phyloP scores from a whole-genome alignment of 1,284 basidiomycete species.

The Marasmius tenuissimus region DNA sequence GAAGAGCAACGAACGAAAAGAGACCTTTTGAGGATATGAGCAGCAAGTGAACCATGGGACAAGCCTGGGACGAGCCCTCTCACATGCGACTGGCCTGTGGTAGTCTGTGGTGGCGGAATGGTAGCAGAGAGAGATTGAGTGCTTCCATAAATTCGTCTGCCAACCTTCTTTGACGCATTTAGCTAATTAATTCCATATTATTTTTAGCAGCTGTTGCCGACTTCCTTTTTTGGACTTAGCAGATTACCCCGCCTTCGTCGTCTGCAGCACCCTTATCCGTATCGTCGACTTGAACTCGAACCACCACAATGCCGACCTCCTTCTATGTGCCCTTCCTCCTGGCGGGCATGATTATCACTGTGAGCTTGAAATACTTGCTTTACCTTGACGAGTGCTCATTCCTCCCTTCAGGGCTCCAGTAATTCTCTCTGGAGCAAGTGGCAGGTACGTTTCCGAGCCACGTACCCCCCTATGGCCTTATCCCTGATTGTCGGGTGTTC shows the following conservation, averaged over 20 bases:
- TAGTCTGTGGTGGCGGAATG: conserved; percentile 8
- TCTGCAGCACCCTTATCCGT: too few species aligned
- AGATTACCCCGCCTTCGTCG: neutral
- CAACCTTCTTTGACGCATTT: neutral
- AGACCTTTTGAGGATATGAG: conserved; percentile 53
- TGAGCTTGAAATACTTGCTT: conserved; percentile 26
- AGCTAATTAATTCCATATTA: neutral
- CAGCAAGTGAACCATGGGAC: conserved; percentile 61
- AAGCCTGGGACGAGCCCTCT: conserved; percentile 22
- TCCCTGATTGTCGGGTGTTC: conserved; percentile 3
- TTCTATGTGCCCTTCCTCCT: conserved; percentile 50
- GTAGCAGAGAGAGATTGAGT: neutral
- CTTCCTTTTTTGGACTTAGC: neutral
- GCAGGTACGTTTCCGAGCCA: conserved; percentile 49
- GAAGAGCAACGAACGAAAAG: conserved; percentile 11
- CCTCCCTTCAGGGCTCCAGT: conserved; percentile 58
- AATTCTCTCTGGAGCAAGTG: conserved; percentile 83
- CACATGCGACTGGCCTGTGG: conserved; percentile 27
- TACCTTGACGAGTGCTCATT: conserved; percentile 6
- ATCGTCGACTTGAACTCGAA: conserved; percentile 22
- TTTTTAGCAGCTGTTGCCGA: conserved; percentile 29
- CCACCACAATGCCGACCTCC: conserved; percentile 46
- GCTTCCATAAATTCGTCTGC: neutral
- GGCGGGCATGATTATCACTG: conserved; percentile 81
- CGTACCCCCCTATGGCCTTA: conserved; percentile 5